A percentile compares a stretch with the other conserved stretches of the same genome.
Conservation (phyloP, 768 basidiomycete genomes). For the Amanita rimosa region DNA sequence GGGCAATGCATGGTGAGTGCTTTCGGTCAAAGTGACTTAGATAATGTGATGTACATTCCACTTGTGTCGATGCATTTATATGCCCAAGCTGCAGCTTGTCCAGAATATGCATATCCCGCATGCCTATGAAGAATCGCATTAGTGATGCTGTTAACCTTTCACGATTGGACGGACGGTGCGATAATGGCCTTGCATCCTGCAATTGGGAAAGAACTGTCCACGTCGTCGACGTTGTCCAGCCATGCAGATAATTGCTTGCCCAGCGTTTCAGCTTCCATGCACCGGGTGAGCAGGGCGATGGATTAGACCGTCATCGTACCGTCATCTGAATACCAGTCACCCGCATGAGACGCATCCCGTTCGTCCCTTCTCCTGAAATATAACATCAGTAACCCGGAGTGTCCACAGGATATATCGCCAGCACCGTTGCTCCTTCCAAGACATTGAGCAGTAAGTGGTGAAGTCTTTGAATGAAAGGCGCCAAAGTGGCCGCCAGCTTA, state of each 20-base stretch:
- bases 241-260: conserved; percentile 50
- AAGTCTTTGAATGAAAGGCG: too few relatives aligned
- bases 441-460: conserved; percentile 4
- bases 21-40: conserved; percentile 6
- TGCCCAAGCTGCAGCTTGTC: conserved; percentile 91
- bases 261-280: conserved; percentile 40
- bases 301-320: conserved; percentile 26
- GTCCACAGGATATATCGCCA: background rate
- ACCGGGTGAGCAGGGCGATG: conserved; percentile 7
- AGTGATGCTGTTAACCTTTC: background rate
- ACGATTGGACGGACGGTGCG: conserved; percentile 64
- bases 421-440: conserved; percentile 12
- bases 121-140: conserved; percentile 41
- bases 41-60: conserved; percentile 52
- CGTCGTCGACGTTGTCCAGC: conserved; percentile 41
- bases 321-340: conserved; percentile 78
- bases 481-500: too few relatives aligned
- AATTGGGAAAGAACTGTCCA: conserved; percentile 44
- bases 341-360: conserved; percentile 72
- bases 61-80: conserved; percentile 80
- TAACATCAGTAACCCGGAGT: background rate
- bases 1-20: conserved; percentile 1
- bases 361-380: conserved; percentile 9
- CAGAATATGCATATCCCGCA: conserved; percentile 93
- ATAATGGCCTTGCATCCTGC: conserved; percentile 75